phyloP scores from a whole-genome alignment of 2,329 filamentous ascomycete species.

The Leptosphaerulina australis region DNA sequence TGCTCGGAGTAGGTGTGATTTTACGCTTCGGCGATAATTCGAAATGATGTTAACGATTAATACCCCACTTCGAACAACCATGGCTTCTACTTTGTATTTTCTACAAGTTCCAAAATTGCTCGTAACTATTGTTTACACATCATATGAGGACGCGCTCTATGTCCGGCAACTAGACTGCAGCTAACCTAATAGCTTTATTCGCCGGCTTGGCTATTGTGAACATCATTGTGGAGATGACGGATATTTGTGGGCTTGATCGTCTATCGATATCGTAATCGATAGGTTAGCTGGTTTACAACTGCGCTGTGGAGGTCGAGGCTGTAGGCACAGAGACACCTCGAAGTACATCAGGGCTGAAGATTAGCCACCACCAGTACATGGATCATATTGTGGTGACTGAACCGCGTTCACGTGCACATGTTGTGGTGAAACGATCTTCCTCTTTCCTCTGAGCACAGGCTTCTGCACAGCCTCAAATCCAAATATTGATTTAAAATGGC shows the following conservation, averaged over 20 bases:
- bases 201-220: conserved; percentile 7
- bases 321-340: neutral
- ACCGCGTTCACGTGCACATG: neutral
- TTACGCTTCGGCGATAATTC: neutral
- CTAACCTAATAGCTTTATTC: conserved; percentile 5
- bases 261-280: conserved; percentile 18
- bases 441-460: conserved; percentile 12
- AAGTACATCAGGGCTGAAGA: neutral
- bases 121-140: conserved; percentile 1
- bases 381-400: neutral
- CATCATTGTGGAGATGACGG: conserved; percentile 16
- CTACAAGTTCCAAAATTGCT: too few species aligned
- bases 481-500: conserved; percentile 11
- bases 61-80: neutral
- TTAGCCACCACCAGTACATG: neutral
- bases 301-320: neutral
- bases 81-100: too few species aligned
- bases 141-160: neutral
- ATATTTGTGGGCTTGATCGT: conserved; percentile 13
- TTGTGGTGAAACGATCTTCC: conserved; percentile 2
- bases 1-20: neutral
- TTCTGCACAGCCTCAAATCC: conserved; percentile 16
- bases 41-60: too few species aligned
- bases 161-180: conserved; percentile 9
- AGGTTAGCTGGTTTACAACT: conserved; percentile 1